These are phyloP conservation scores for Candida jianshihensis DNA, from an alignment of 805 yeast genomes.

Conservation along the genomic window DNA sequence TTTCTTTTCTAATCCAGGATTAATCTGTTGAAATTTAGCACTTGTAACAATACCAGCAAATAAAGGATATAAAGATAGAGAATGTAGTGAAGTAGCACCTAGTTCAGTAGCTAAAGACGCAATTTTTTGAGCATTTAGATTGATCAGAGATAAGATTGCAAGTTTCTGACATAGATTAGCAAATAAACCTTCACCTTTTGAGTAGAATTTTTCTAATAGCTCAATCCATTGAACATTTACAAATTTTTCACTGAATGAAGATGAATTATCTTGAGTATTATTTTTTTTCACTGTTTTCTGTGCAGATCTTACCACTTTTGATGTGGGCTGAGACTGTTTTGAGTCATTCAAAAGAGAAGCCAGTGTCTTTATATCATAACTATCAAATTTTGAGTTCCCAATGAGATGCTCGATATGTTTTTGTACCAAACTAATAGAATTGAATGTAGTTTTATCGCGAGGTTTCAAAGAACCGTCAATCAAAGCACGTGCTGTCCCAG, in stretches of 20 bases:
- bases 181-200: conserved; percentile 48
- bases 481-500: conserved; percentile 40
- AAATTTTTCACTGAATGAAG: conserved; percentile 46
- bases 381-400: conserved; percentile 19
- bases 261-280: background rate
- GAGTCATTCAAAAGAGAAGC: conserved; percentile 9
- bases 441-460: conserved; percentile 24
- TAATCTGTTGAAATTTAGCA: conserved; percentile 34
- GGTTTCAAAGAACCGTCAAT: conserved; percentile 42
- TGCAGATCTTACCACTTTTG: background rate
- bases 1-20: conserved; percentile 47
- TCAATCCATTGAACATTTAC: conserved; percentile 53
- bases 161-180: conserved; percentile 39
- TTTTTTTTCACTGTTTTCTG: background rate
- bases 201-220: conserved; percentile 48
- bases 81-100: conserved; percentile 34
- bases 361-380: conserved; percentile 12
- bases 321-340: background rate
- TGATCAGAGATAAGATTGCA: conserved; percentile 43
- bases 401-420: conserved; percentile 43
- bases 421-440: conserved; percentile 38
- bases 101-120: conserved; percentile 37
- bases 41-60: conserved; percentile 48
- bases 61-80: conserved; percentile 45
- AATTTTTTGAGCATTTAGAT: conserved; percentile 7